A percentile compares a stretch with the other conserved stretches of the same genome.
phyloP scores from a whole-genome alignment of 768 basidiomycete genomes.

The Gloeopeniophorella convolvens region DNA sequence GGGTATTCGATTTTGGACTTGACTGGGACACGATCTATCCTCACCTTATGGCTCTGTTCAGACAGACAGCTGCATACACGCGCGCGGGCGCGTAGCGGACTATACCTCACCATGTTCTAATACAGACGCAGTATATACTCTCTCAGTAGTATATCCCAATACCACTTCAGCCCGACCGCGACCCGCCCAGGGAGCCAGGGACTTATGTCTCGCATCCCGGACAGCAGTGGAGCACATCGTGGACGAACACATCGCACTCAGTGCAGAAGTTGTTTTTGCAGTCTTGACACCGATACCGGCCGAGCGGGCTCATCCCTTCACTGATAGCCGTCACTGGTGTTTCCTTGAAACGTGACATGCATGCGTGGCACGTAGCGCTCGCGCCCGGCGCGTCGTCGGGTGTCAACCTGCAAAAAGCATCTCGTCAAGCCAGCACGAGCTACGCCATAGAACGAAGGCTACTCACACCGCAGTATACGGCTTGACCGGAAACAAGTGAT shows the following conservation, averaged over 20 bases:
- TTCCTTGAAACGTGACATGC: slow-evolving; percentile 62
- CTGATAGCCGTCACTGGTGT: slow-evolving; percentile 30
- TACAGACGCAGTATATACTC: background rate
- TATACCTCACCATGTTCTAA: slow-evolving; percentile 1
- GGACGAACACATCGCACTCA: slow-evolving; percentile 95
- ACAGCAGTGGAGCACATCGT: slow-evolving; percentile 93
- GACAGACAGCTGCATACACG: background rate
- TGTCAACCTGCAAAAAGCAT: slow-evolving; percentile 28
- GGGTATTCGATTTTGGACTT: background rate
- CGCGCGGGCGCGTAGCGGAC: background rate
- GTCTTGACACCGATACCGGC: slow-evolving; percentile 84
- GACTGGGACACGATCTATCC: background rate
- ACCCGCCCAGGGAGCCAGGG: too few relatives aligned
- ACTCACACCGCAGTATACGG: slow-evolving; percentile 77
- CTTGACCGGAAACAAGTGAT: slow-evolving; percentile 93
- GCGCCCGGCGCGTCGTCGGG: slow-evolving; percentile 34
- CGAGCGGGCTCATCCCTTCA: slow-evolving; percentile 76
- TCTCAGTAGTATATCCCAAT: too few relatives aligned
- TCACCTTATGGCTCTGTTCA: background rate
- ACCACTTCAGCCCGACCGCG: too few relatives aligned
- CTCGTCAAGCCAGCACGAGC: background rate
- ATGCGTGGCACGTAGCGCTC: slow-evolving; percentile 61
- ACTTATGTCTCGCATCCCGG: slow-evolving; percentile 73
- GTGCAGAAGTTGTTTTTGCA: slow-evolving; percentile 86
- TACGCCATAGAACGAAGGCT: background rate